Evolutionary conservation across 169 alveolate species (phyloP), one percentile per base, ranked within the genome.

Genomic region (Miamiensis avidus): DNA sequence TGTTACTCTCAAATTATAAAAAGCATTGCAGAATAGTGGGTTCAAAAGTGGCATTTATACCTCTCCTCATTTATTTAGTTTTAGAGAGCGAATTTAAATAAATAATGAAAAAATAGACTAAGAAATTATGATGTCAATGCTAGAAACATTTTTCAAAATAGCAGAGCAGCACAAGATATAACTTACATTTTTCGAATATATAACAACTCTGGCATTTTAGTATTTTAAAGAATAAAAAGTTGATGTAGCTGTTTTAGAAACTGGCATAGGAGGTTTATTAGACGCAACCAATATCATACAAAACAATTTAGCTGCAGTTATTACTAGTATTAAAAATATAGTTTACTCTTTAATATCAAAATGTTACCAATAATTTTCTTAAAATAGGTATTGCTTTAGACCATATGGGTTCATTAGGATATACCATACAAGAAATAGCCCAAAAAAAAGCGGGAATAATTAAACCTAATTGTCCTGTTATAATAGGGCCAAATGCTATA

Each of bases 201-300:
- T 89, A 33, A 89, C 91, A 15, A 65, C 75, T 29, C 74, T 89
- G 65, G 93, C 93, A 11, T 92, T 96, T 82, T 73, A 91, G 76
- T 89, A 94, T 34, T 97, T 93, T 82, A 81, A 76, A 34, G 91
- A 91, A 29, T 49, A 89, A 76, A 74, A 89, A 29, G 97, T 94
- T 1, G 98, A 98, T 75, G 95, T 94, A 88, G 98, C 97, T 26
- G 96, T 97, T 27, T 34, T 97, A 29, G 99, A 97, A 89, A 91
- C 97, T 26, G 99, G 99, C 0, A n/a, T 96, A 27, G 99, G 99
- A 31, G 99, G 99, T 15, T 84, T 94, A 69, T 85, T 88, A 26
- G 99, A 97, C 92, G 89, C 96, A 20, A 97, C 99, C 1, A 98
- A 98, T 84, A 85, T 96, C 33, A 84, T 96, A 11, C 83, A 74